These are phyloP conservation scores for Globisporangium iwayamae DNA, from an alignment of 352 stramenopile species.

Conservation along the genomic window DNA sequence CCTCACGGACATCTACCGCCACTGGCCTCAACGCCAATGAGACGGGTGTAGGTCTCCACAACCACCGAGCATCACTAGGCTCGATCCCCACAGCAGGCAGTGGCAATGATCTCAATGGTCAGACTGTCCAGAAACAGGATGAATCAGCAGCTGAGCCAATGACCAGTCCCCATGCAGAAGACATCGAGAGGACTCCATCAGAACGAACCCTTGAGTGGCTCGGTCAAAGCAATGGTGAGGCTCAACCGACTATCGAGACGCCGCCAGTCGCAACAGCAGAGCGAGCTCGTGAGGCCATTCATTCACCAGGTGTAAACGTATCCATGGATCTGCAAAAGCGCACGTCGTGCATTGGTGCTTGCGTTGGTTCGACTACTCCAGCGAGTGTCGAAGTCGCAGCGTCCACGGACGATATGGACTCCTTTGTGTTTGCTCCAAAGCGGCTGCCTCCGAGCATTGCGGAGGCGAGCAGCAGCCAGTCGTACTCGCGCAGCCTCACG, in stretches of 20 bases:
- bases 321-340: conserved; percentile 3
- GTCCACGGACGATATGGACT: background rate
- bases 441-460: background rate
- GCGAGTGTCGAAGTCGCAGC: too few species aligned
- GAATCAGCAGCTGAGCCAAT: too few species aligned
- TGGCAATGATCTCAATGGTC: background rate
- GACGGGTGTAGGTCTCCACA: too few species aligned
- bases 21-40: too few species aligned
- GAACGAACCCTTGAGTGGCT: background rate
- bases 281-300: background rate
- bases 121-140: too few species aligned
- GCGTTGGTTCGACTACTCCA: background rate
- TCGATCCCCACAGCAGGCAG: background rate
- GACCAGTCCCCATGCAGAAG: too few species aligned
- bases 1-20: background rate
- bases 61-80: too few species aligned
- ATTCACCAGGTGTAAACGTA: background rate
- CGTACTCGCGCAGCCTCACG: conserved; percentile 3
- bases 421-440: background rate
- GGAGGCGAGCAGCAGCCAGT: background rate
- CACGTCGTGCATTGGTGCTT: conserved; percentile 8
- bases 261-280: background rate
- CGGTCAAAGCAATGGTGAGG: background rate
- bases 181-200: background rate
- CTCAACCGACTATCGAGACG: background rate